Percentiles rank a stretch among this genome's conserved stretches.
phyloP scores from a whole-genome alignment of 2,329 filamentous ascomycete genomes.

The Aureobasidium lini region DNA sequence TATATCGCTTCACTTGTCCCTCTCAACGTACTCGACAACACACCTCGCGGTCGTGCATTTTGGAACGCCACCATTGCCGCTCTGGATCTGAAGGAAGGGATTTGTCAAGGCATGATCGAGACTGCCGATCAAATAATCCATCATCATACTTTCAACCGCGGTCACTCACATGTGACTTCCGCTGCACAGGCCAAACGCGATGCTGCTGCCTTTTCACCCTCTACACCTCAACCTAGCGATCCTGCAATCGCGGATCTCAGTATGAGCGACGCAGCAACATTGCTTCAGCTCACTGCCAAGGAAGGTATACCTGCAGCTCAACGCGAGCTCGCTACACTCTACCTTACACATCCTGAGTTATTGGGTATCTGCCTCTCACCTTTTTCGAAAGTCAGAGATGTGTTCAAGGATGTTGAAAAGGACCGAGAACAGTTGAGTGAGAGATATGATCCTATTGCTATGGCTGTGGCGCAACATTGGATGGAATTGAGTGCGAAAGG shows the following conservation, averaged over 20 bases:
- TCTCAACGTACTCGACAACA: conserved; percentile 49
- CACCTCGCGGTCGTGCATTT: conserved; percentile 64
- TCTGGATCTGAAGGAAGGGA: conserved; percentile 78
- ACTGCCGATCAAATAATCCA: conserved; percentile 62
- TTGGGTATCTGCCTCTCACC: conserved; percentile 74
- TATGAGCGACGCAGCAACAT: conserved; percentile 73
- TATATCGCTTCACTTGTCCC: conserved; percentile 56
- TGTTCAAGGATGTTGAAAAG: conserved; percentile 77
- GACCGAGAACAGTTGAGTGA: conserved; percentile 54
- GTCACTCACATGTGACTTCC: conserved; percentile 25
- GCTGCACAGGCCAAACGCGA: conserved; percentile 27
- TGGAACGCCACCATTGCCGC: conserved; percentile 85
- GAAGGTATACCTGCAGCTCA: conserved; percentile 85
- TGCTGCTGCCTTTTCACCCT: conserved; percentile 23
- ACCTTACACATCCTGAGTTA: conserved; percentile 83
- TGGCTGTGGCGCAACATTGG: conserved; percentile 96
- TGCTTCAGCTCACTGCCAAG: conserved; percentile 89
- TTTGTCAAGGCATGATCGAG: conserved; percentile 77
- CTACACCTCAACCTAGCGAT: conserved; percentile 10
- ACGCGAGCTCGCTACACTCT: conserved; percentile 86
- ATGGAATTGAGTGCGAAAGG: conserved; percentile 83
- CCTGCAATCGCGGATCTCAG: conserved; percentile 53
- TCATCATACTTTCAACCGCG: conserved; percentile 60
- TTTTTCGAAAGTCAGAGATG: conserved; percentile 74
- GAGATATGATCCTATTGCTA: conserved; percentile 73